Evolutionary conservation across 805 yeast genomes (phyloP).

Genomic region (Myxozyma mucilagina): DNA sequence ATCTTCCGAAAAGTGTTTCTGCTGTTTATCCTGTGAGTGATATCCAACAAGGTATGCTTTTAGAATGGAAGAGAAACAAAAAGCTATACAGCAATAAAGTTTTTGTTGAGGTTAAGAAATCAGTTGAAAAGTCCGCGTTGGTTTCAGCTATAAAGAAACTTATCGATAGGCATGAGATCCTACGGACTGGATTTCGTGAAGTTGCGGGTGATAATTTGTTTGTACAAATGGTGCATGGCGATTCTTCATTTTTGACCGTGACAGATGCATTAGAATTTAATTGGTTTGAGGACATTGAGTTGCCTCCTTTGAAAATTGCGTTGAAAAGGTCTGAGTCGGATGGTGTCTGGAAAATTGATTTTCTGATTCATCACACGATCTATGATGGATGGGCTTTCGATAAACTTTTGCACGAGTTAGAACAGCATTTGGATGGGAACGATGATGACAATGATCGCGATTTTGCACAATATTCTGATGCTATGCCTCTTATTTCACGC

Average conservation of each 20-base stretch:
- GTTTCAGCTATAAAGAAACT: constrained; percentile 9
- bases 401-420: constrained; percentile 14
- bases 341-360: not conserved
- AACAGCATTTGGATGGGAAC: not conserved
- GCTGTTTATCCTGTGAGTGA: not conserved
- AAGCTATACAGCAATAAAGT: constrained; percentile 22
- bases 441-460: not conserved
- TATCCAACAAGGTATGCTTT: constrained; percentile 16
- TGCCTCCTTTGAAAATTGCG: constrained; percentile 13
- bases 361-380: constrained; percentile 28
- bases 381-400: constrained; percentile 33
- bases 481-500: not conserved
- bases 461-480: constrained; percentile 10
- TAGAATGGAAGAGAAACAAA: constrained; percentile 12
- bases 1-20: constrained; percentile 1
- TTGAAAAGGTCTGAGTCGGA: not conserved
- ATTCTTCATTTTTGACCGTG: constrained; percentile 3
- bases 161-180: constrained; percentile 22
- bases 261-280: not conserved
- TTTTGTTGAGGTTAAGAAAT: constrained; percentile 1
- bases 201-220: constrained; percentile 4
- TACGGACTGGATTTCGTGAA: constrained; percentile 29
- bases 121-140: not conserved
- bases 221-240: constrained; percentile 18
- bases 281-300: not conserved